Conservation (phyloP, 2,329 filamentous ascomycete genomes). For the Cladosporium colombiae region DNA sequence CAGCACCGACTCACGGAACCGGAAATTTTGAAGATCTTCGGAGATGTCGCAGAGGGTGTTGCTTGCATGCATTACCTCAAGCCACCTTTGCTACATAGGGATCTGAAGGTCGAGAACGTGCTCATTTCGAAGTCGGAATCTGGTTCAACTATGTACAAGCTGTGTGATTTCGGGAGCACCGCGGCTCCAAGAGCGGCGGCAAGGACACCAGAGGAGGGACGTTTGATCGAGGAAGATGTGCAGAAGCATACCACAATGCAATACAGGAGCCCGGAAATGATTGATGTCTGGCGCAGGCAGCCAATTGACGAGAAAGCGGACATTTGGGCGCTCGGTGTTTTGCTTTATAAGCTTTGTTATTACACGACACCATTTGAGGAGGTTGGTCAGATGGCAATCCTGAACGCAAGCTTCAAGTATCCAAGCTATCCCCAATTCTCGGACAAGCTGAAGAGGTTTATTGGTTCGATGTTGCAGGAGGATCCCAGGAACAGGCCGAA, state of each 20-base stretch:
- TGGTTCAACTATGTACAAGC: conserved; percentile 78
- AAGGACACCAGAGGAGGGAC: conserved; percentile 81
- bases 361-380: conserved; percentile 99
- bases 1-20: conserved; percentile 96
- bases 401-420: conserved; percentile 93
- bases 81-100: conserved; percentile 86
- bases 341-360: conserved; percentile 97
- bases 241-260: conserved; percentile 97
- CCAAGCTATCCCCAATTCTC: conserved; percentile 88
- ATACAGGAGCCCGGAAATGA: conserved; percentile 97
- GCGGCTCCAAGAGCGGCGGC: conserved; percentile 82
- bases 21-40: conserved; percentile 95
- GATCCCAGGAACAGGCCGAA: conserved; percentile 78
- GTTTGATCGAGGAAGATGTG: conserved; percentile 92
- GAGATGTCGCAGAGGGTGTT: conserved; percentile 91
- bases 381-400: conserved; percentile 92
- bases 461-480: conserved; percentile 90
- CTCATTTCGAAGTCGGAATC: conserved; percentile 69
- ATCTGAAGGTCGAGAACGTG: conserved; percentile 97
- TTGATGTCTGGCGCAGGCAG: conserved; percentile 94
- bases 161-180: conserved; percentile 96
- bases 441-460: conserved; percentile 82
- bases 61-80: conserved; percentile 99
- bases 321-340: conserved; percentile 93
- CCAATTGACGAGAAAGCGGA: conserved; percentile 98